Base-by-base conservation (phyloP, 345 rosid species). In the Rhizophora mangle region DNA sequence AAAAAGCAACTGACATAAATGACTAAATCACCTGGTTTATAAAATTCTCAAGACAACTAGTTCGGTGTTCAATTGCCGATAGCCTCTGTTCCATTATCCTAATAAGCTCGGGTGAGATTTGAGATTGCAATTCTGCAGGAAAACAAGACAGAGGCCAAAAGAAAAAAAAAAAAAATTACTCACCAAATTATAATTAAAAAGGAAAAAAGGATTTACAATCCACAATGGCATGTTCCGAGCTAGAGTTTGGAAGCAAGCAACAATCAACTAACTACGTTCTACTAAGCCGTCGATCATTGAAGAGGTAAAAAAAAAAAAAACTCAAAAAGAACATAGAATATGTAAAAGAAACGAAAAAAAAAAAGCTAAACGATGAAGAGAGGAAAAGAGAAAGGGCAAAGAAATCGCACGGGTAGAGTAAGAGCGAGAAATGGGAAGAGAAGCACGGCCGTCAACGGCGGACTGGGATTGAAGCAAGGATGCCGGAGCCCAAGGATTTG, bases 21-120 rank as follows among this genome's bases (percentile, higher is more conserved):
- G 16, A 18, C 6, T 61, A 43, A 55, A 31, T 22, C 65, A 84
- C 98, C 96, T 69, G 88, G 78, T 89, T 83, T 6, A 92, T 74
- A 72, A 89, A 81, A 72, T 70, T 89, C 75, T 87, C 85, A 18
- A 96, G 90, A 67, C 67, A 65, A 77, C 76, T 76, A 70, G 76
- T 85, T 78, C 85, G 78, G 27, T 73, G 83, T 74, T 95, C 97
- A 27, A 92, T 90, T 13, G 91, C 88, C 1, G 82, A 82, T 26
- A 89, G 55, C 79, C 85, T 84, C 67, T 82, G 83, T n/a, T 92
- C 91, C 97, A 96, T 95, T 47, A 90, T 84, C 83, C 79, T 87
- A 30, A 96, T 69, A 20, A 96, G 88, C 67, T 86, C 91, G 13
- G 85, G 77, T 8, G 99, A 96, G 21, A 88, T 31, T 55, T 83